phyloP scores from a whole-genome alignment of 2,329 filamentous ascomycete species.

The Cyclaneusma minus region DNA sequence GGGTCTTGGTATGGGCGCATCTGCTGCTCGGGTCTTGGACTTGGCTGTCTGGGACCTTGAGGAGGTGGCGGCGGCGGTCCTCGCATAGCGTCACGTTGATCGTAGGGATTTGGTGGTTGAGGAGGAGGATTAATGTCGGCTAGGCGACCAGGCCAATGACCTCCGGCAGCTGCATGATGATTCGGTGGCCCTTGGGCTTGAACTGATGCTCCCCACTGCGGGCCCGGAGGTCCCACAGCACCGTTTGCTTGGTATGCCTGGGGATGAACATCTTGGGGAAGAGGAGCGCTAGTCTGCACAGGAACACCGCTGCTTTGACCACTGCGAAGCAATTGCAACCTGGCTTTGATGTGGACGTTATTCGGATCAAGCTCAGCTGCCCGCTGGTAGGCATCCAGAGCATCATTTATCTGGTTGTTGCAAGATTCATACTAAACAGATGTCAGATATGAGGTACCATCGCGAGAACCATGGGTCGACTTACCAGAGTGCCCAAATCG shows the following conservation, averaged over 20 bases:
- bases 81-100: constrained; percentile 59
- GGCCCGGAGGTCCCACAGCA: constrained; percentile 69
- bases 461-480: constrained; percentile 22
- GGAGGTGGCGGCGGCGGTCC: constrained; percentile 50
- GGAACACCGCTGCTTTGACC: constrained; percentile 58
- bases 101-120: constrained; percentile 68
- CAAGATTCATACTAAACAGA: constrained; percentile 75
- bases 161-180: constrained; percentile 22
- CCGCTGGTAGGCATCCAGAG: constrained; percentile 85
- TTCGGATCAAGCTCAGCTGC: constrained; percentile 85
- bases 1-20: constrained; percentile 54
- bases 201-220: constrained; percentile 75
- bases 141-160: constrained; percentile 49
- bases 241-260: constrained; percentile 79
- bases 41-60: constrained; percentile 61
- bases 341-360: constrained; percentile 93
- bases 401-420: constrained; percentile 96
- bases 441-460: constrained; percentile 10
- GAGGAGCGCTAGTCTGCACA: constrained; percentile 61
- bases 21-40: constrained; percentile 58
- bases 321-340: constrained; percentile 75
- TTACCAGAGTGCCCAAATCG: constrained; percentile 84
- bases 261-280: constrained; percentile 90
- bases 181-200: constrained; percentile 30
- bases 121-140: constrained; percentile 66